Evolutionary conservation across 176 grass and related monocot genomes (phyloP), one percentile per base, ranked within the genome.

Genomic region (Carex kokanica): DNA sequence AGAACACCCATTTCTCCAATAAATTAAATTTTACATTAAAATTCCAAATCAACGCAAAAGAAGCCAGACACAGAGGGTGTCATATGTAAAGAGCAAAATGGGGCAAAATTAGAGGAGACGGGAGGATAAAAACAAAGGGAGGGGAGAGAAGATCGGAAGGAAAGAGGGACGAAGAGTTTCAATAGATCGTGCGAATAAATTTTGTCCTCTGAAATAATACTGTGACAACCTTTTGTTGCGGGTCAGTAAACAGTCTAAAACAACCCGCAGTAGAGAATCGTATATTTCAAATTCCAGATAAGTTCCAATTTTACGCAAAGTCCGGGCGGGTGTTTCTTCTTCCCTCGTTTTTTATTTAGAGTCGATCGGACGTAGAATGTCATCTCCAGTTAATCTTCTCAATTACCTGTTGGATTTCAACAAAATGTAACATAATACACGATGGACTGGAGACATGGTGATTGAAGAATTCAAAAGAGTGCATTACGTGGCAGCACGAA

Each of bases 1-100:
- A 78, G 74, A 49, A 79, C 29, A 38, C 40, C 71, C 84, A 86
- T 86, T 84, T 51, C 57, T 66, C n/a, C 62, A 36, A 65, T 52
- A 10, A 43, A 79, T 43, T 43, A 43, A 43, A 43, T 43, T 52
- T 66, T 9, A 40, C 74, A 68, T 66, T 23, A 65, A 77, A 86
- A 38, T 43, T 45, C 10, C 36, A 8, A 78, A 86, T 66, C 61
- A 58, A 55, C 10, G 47, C 1, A 60, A 77, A 17, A 63, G 21
- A 77, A 66, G 20, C 25, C 40, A 74, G 17, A 61, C 78, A 74
- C 59, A 6, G 24, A 40, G 67, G 0, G 41, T 21, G 9, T 8
- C 36, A 72, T 43, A 8, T 47, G 71, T 24, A 74, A 74, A 52
- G 59, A 74, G 2, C n/a, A 14, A 54, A 53, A 53, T 75, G 47